These are phyloP conservation scores for Geotrichum aggregatum DNA, from an alignment of 1,139 yeast species.

Conservation along the genomic window DNA sequence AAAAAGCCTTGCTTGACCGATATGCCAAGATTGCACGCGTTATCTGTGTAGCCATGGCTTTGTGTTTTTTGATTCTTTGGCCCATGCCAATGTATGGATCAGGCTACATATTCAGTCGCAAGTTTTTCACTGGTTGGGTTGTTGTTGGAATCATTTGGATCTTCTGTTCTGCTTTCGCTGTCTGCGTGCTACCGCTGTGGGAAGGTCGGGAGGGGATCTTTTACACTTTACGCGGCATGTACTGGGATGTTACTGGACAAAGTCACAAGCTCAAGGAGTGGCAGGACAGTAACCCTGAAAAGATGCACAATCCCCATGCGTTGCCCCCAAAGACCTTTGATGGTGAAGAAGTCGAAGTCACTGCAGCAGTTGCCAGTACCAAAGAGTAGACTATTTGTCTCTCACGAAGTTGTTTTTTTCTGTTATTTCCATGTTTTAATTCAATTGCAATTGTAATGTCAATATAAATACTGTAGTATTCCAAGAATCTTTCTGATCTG, in stretches of 20 bases:
- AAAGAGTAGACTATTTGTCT: not conserved
- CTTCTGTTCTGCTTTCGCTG: conserved; percentile 44
- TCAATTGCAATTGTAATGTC: not conserved
- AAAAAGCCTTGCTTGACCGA: conserved; percentile 22
- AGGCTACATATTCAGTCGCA: conserved; percentile 42
- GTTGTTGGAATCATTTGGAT: conserved; percentile 44
- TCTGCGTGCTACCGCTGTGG: conserved; percentile 57
- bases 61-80: conserved; percentile 42
- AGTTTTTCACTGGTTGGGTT: conserved; percentile 45
- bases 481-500: no score
- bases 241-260: conserved; percentile 81
- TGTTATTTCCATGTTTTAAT: not conserved
- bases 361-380: no score
- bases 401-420: not conserved
- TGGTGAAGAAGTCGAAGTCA: conserved; percentile 1
- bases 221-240: conserved; percentile 65
- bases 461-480: no score
- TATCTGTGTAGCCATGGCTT: conserved; percentile 37
- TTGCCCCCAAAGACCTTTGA: not conserved
- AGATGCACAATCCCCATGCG: conserved; percentile 58
- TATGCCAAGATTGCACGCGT: conserved; percentile 29
- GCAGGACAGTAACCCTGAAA: conserved; percentile 67
- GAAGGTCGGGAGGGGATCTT: conserved; percentile 65
- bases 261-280: conserved; percentile 63
- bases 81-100: conserved; percentile 47